Evolutionary conservation across 352 stramenopile genomes (phyloP), one percentile per base, ranked within the genome.

Genomic region (Globisporangium sylvaticum): DNA sequence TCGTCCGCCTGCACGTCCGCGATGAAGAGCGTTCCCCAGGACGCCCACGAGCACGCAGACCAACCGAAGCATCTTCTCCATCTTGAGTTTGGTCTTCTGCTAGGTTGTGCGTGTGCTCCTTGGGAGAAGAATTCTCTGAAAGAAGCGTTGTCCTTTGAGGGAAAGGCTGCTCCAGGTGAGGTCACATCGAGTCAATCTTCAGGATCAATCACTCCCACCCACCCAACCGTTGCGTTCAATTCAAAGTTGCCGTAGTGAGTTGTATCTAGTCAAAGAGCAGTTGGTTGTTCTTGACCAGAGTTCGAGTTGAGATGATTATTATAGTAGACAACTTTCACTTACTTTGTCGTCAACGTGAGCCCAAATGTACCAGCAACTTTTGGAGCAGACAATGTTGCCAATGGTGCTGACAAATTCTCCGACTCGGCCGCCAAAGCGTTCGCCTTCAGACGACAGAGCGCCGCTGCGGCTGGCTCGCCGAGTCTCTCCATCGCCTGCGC

Each of bases 401-500:
- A 46, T 46, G 39, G 4, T 46, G 18, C 14, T 46, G 39, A 58
- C 31, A 25, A 14, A 39, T 15, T 15, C 53, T 53, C 46, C 15
- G 20, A 25, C 46, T 25, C 18, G 6, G 18, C 54, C 4, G 39
- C 20, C 8, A 65, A 32, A 22, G 48, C n/a, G 4, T 24, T 24
- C 3, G 12, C 22, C 8, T 29, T 32, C 29, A 61, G 18, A 8
- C 48, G 56, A 34, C 56, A 69, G 22, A 37, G 4, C 1, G 22
- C 22, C 7, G 64, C 57, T 20, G 58, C 57, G 4, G 27, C 14
- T 1, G 5, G 24, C 14, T 65, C 18, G 1, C 12, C 22, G 1
- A 65, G 42, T 20, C 4, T 37, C 54, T 68, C 48, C 12, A 84
- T 34, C 9, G 42, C 56, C 29, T 58, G 42, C 29, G 44, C 73